phyloP scores from a whole-genome alignment of 1,139 yeast genomes.

The Debaryomycetaceae sp. region DNA sequence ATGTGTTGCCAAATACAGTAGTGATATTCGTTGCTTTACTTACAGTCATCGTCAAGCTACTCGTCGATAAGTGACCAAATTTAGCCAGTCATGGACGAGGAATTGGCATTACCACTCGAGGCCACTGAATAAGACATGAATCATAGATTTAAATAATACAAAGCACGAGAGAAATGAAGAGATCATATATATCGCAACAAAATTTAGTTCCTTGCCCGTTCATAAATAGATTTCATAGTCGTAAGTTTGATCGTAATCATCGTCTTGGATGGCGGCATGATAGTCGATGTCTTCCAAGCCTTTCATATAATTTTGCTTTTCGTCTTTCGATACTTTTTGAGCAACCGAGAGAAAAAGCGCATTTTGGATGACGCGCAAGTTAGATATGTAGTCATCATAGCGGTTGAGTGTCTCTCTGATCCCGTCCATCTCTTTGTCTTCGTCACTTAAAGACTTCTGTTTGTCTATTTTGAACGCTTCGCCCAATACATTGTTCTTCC shows the following conservation, averaged over 20 bases:
- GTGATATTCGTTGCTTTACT: too few species aligned
- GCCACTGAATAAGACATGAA: too few species aligned
- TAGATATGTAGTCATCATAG: constrained; percentile 9
- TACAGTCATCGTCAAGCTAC: too few species aligned
- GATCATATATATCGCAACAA: neutral
- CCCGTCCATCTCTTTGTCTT: constrained; percentile 16
- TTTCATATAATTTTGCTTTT: constrained; percentile 4
- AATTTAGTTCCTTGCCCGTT: neutral
- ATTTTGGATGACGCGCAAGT: constrained; percentile 23
- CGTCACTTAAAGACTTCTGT: constrained; percentile 25
- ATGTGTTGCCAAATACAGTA: too few species aligned
- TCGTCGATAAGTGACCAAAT: too few species aligned
- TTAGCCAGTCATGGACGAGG: too few species aligned
- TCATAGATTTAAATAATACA: neutral
- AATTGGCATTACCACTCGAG: too few species aligned
- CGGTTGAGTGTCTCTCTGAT: constrained; percentile 14
- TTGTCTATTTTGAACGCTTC: constrained; percentile 16
- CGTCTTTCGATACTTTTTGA: neutral
- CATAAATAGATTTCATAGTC: neutral
- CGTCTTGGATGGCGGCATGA: constrained; percentile 15
- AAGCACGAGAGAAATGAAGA: neutral
- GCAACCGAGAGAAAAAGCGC: constrained; percentile 20
- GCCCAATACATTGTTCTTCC: constrained; percentile 12
- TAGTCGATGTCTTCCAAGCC: constrained; percentile 18
- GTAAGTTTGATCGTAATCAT: constrained; percentile 6